Conservation (phyloP, 1,284 basidiomycete species). For the Sporisorium exsertum region DNA sequence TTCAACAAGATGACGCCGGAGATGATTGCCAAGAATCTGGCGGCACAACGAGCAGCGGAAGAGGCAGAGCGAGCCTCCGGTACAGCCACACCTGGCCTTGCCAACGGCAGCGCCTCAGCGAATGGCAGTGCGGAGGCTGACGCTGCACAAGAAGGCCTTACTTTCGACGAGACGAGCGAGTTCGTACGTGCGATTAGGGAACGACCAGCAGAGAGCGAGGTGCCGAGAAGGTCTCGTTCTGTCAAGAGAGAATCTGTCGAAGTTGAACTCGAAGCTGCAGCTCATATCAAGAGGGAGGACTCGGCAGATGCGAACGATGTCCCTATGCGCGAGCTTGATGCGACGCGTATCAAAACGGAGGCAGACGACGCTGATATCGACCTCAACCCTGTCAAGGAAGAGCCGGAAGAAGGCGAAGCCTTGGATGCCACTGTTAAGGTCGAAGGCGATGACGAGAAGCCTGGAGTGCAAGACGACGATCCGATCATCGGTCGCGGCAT, state of each 20-base stretch:
- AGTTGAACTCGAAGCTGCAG: slow-evolving; percentile 66
- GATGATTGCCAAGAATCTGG: slow-evolving; percentile 80
- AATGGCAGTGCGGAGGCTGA: neutral
- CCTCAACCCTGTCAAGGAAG: slow-evolving; percentile 73
- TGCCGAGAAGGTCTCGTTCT: slow-evolving; percentile 12
- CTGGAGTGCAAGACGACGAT: slow-evolving; percentile 26
- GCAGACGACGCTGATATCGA: slow-evolving; percentile 67
- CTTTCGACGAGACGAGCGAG: slow-evolving; percentile 96
- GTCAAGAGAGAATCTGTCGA: slow-evolving; percentile 24
- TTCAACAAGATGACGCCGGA: slow-evolving; percentile 82
- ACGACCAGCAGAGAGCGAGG: slow-evolving; percentile 71
- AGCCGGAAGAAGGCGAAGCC: slow-evolving; percentile 65
- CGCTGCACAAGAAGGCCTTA: slow-evolving; percentile 72
- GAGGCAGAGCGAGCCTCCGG: slow-evolving; percentile 72
- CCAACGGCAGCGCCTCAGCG: slow-evolving; percentile 2
- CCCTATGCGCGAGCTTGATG: slow-evolving; percentile 28
- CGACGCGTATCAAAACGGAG: slow-evolving; percentile 71
- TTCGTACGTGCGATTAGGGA: slow-evolving; percentile 90
- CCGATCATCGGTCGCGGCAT: slow-evolving; percentile 73
- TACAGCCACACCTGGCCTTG: neutral
- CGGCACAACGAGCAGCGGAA: slow-evolving; percentile 76
- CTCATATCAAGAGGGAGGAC: slow-evolving; percentile 70
- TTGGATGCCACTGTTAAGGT: slow-evolving; percentile 4
- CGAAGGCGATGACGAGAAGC: neutral
- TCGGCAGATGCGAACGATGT: slow-evolving; percentile 67